phyloP scores from a whole-genome alignment of 148 eudicot species.

The Rheum nobile region DNA sequence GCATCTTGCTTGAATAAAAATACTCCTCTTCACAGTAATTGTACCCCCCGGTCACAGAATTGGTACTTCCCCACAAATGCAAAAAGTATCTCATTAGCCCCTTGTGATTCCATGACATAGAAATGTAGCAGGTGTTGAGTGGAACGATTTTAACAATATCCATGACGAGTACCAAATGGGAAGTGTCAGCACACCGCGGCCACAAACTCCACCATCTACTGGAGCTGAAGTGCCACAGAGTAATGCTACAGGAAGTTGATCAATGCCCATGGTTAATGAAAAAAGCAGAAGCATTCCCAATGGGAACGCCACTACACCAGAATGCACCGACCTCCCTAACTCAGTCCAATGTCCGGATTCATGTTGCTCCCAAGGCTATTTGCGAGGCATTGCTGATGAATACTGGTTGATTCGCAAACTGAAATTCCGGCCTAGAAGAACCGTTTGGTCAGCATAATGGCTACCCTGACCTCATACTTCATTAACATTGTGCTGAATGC shows the following conservation, averaged over 20 bases:
- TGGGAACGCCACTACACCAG: neutral
- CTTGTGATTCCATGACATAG: slow-evolving; percentile 30
- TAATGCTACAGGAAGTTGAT: slow-evolving; percentile 23
- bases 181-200: slow-evolving; percentile 31
- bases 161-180: slow-evolving; percentile 38
- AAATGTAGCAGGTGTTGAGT: slow-evolving; percentile 48
- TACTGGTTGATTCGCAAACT: neutral
- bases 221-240: slow-evolving; percentile 23
- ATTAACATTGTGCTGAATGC: neutral
- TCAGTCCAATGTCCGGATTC: neutral
- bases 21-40: neutral
- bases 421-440: neutral
- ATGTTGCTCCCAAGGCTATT: neutral
- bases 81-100: neutral
- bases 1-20: neutral
- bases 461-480: neutral
- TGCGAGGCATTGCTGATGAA: neutral
- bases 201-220: slow-evolving; percentile 46
- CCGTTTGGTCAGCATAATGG: neutral
- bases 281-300: neutral
- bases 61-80: neutral
- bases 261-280: neutral
- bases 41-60: no score
- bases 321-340: neutral
- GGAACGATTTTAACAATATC: slow-evolving; percentile 46